Conservation (phyloP, 139 green algal genomes). For the Deuterostichococcus epilithicus region DNA sequence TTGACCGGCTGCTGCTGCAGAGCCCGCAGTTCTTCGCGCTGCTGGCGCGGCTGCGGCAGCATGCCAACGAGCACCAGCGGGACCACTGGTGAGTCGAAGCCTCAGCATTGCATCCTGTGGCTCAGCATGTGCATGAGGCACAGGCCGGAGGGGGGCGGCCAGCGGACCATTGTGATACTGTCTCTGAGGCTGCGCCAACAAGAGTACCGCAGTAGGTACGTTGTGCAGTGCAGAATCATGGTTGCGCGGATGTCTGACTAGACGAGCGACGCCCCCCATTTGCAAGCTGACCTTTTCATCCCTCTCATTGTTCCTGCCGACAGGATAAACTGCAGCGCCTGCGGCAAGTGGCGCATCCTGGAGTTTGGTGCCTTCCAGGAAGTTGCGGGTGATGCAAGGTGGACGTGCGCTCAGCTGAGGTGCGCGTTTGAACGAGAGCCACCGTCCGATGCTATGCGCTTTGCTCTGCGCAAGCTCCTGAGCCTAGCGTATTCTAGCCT, state of each 20-base stretch:
- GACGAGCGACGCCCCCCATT: no score
- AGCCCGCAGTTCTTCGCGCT: slow-evolving; percentile 43
- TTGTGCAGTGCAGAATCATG: no score
- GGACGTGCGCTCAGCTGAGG: slow-evolving; percentile 54
- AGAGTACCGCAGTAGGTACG: no score
- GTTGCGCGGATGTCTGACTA: no score
- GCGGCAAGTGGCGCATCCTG: slow-evolving; percentile 58
- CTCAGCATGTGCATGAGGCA: no score
- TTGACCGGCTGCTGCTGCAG: slow-evolving; percentile 30
- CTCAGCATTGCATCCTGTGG: no score
- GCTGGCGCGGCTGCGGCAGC: slow-evolving; percentile 42
- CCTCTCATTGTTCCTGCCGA: neutral
- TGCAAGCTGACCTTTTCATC: no score
- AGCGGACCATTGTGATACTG: no score
- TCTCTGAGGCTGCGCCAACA: no score
- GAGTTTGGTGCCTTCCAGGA: slow-evolving; percentile 29
- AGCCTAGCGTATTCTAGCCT: neutral
- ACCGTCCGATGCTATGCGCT: neutral
- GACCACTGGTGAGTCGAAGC: slow-evolving; percentile 66
- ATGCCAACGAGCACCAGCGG: slow-evolving; percentile 46
- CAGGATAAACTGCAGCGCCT: slow-evolving; percentile 60
- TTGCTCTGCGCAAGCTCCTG: no score
- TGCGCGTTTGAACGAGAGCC: neutral
- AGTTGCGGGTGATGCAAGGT: slow-evolving; percentile 22
- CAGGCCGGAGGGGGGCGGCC: no score